A percentile compares a stretch with the other conserved stretches of the same genome.
phyloP scores from a whole-genome alignment of 1,284 basidiomycete species.

The Somion occarium region DNA sequence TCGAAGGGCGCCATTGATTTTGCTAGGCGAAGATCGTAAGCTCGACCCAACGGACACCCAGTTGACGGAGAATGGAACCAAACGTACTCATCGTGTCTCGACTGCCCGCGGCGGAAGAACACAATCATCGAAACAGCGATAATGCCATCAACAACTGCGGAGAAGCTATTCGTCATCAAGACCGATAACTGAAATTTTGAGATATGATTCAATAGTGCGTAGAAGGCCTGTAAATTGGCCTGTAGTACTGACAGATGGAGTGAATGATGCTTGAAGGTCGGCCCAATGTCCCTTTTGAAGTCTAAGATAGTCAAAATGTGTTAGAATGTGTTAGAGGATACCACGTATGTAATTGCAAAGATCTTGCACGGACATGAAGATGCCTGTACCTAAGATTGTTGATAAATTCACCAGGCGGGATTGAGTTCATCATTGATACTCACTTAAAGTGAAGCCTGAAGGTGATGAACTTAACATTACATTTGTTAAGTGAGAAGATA shows the following conservation, averaged over 20 bases:
- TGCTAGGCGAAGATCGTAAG: background rate
- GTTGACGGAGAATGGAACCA: background rate
- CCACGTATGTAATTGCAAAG: background rate
- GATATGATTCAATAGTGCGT: background rate
- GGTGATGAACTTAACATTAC: background rate
- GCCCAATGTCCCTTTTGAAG: background rate
- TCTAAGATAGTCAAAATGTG: background rate
- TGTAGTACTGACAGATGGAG: background rate
- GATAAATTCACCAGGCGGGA: too few relatives aligned
- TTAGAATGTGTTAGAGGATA: background rate
- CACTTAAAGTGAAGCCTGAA: background rate
- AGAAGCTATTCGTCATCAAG: background rate
- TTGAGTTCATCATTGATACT: background rate
- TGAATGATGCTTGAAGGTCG: background rate
- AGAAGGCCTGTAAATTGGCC: background rate
- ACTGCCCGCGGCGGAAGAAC: background rate
- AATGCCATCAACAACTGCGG: background rate
- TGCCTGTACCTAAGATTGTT: too few relatives aligned
- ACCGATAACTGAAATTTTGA: background rate
- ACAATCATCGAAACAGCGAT: background rate
- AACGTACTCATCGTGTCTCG: background rate
- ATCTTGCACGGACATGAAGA: background rate
- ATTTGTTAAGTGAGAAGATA: background rate
- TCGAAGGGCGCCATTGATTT: background rate
- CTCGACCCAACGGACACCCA: background rate